A percentile compares a stretch with the other conserved stretches of the same genome.
Conservation (phyloP, 768 basidiomycete species). For the Kwoniella sp. region DNA sequence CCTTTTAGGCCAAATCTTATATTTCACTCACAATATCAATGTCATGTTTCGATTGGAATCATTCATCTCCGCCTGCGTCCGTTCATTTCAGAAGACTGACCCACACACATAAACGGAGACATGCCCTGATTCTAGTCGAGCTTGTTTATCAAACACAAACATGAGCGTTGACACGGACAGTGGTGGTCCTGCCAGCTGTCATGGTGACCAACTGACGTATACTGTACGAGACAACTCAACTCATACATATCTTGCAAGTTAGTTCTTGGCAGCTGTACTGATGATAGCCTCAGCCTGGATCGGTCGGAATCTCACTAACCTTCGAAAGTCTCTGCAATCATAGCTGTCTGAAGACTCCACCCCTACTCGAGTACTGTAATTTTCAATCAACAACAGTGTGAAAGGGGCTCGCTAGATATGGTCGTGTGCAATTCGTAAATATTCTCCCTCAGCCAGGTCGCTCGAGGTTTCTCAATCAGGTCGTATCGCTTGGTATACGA, state of each 20-base stretch:
- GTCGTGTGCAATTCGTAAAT: too few species aligned
- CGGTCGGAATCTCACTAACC: background rate
- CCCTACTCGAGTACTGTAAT: too few species aligned
- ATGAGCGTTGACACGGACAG: background rate
- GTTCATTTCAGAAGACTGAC: too few species aligned
- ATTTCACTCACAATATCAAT: background rate
- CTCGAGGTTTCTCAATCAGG: too few species aligned
- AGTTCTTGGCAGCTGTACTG: background rate
- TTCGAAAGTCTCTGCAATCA: too few species aligned
- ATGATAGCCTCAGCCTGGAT: background rate
- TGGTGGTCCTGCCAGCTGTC: background rate
- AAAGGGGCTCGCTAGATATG: too few species aligned
- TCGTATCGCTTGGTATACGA: too few species aligned
- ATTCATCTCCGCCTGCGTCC: background rate
- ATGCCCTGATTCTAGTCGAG: background rate
- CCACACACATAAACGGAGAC: too few species aligned
- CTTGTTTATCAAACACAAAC: background rate
- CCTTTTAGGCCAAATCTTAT: background rate
- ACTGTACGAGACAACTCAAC: background rate
- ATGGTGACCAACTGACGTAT: background rate
- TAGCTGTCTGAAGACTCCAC: too few species aligned
- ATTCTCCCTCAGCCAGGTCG: too few species aligned
- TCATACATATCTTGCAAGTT: background rate
- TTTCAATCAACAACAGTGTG: too few species aligned
- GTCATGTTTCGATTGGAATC: background rate